Evolutionary conservation across 2,329 filamentous ascomycete species (phyloP).

Genomic region (Sporothrix globosa): DNA sequence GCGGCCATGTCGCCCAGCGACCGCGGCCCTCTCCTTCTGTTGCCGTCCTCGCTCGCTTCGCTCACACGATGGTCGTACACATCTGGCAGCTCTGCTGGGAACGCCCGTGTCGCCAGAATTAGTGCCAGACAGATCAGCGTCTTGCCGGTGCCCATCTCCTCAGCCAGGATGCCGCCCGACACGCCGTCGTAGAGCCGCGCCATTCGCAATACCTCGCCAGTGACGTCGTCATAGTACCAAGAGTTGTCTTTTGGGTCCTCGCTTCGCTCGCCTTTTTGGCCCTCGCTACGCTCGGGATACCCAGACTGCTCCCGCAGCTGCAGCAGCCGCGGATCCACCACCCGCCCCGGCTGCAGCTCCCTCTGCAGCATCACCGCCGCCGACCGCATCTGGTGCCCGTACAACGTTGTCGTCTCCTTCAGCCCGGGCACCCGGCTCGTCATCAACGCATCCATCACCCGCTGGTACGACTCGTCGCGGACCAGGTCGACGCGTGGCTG

Average conservation of each 20-base stretch:
- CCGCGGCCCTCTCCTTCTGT: constrained; percentile 45
- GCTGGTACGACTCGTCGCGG: constrained; percentile 53
- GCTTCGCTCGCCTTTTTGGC: constrained; percentile 45
- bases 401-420: constrained; percentile 65
- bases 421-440: constrained; percentile 59
- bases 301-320: constrained; percentile 53
- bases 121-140: constrained; percentile 80
- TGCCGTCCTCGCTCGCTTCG: constrained; percentile 38
- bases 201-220: constrained; percentile 64
- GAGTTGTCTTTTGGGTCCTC: constrained; percentile 45
- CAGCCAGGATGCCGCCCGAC: constrained; percentile 75
- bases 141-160: constrained; percentile 83
- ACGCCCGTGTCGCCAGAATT: constrained; percentile 73
- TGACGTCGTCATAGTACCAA: constrained; percentile 73
- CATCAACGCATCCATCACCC: constrained; percentile 61
- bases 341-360: constrained; percentile 66
- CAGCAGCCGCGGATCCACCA: constrained; percentile 75
- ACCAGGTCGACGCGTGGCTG: constrained; percentile 57
- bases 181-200: constrained; percentile 73
- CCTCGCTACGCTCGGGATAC: constrained; percentile 32
- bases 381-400: constrained; percentile 79
- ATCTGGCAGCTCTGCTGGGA: constrained; percentile 68
- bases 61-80: background rate
- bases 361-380: constrained; percentile 82
- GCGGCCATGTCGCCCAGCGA: constrained; percentile 75